Conservation (phyloP, 768 basidiomycete species). For the Mycena filopes region DNA sequence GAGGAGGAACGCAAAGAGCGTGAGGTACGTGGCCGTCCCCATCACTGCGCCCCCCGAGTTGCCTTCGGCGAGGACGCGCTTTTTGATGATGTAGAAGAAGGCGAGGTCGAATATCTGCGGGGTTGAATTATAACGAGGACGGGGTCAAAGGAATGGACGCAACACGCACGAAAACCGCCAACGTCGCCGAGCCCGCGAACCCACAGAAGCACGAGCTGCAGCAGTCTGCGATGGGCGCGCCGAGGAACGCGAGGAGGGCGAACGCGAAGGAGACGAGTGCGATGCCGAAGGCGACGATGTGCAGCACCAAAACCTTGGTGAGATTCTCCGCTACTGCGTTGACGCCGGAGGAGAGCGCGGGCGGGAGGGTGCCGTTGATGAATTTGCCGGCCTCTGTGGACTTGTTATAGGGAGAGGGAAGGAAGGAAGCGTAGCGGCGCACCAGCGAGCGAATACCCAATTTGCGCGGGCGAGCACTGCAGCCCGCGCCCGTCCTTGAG, state of each 20-base stretch:
- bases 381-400: neutral
- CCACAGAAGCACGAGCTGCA: conserved; percentile 15
- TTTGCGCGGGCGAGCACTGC: conserved; percentile 14
- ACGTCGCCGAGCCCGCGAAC: conserved; percentile 6
- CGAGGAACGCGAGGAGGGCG: conserved; percentile 14
- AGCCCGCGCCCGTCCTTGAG: conserved; percentile 13
- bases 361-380: conserved; percentile 9
- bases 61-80: conserved; percentile 11
- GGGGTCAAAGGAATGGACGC: too few species aligned
- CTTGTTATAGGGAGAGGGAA: neutral
- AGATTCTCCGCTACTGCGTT: conserved; percentile 3
- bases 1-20: conserved; percentile 21
- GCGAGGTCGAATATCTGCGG: conserved; percentile 28
- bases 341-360: neutral
- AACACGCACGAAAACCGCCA: conserved; percentile 16
- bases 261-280: conserved; percentile 12
- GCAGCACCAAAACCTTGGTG: conserved; percentile 11
- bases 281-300: conserved; percentile 18
- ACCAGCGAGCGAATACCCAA: conserved; percentile 22
- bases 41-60: conserved; percentile 20
- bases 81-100: conserved; percentile 22
- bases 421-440: too few species aligned
- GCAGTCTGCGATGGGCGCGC: conserved; percentile 4
- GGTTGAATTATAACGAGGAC: too few species aligned
- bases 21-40: conserved; percentile 23